A percentile compares a stretch with the other conserved stretches of the same genome.
Evolutionary conservation across 371 early-diverging fungal genomes (phyloP).

Genomic region (Syncephalastrum monosporum): DNA sequence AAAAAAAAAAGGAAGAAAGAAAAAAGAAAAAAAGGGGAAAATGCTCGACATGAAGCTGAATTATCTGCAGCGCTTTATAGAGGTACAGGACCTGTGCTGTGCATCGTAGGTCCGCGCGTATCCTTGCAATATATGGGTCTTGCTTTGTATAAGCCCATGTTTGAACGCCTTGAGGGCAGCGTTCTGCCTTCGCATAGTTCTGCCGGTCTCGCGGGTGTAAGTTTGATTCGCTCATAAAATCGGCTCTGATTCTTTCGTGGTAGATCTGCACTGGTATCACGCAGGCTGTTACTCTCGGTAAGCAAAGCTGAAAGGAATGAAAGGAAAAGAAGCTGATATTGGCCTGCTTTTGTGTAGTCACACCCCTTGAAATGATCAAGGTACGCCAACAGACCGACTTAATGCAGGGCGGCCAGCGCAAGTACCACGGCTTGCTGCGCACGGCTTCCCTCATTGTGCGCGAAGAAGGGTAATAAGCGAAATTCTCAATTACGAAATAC

Average conservation of each 20-base stretch:
- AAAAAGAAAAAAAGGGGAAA: background rate
- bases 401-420: slow-evolving; percentile 26
- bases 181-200: slow-evolving; percentile 47
- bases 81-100: slow-evolving; percentile 49
- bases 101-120: slow-evolving; percentile 52
- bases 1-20: background rate
- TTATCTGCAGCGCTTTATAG: slow-evolving; percentile 38
- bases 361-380: slow-evolving; percentile 54
- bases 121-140: slow-evolving; percentile 51
- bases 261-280: slow-evolving; percentile 53
- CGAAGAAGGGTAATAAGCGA: slow-evolving; percentile 40
- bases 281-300: slow-evolving; percentile 50
- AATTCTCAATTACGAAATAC: background rate
- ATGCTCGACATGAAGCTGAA: background rate
- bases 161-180: slow-evolving; percentile 45
- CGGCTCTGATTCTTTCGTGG: background rate
- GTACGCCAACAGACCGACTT: slow-evolving; percentile 56
- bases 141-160: slow-evolving; percentile 53
- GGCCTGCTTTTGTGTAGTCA: slow-evolving; percentile 24
- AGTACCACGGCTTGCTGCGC: slow-evolving; percentile 41
- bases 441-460: slow-evolving; percentile 42
- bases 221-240: slow-evolving; percentile 1
- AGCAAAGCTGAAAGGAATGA: slow-evolving; percentile 1
- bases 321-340: background rate
- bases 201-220: slow-evolving; percentile 51